Conservation (phyloP, 306 rosid species). For the Dryas drummondii region DNA sequence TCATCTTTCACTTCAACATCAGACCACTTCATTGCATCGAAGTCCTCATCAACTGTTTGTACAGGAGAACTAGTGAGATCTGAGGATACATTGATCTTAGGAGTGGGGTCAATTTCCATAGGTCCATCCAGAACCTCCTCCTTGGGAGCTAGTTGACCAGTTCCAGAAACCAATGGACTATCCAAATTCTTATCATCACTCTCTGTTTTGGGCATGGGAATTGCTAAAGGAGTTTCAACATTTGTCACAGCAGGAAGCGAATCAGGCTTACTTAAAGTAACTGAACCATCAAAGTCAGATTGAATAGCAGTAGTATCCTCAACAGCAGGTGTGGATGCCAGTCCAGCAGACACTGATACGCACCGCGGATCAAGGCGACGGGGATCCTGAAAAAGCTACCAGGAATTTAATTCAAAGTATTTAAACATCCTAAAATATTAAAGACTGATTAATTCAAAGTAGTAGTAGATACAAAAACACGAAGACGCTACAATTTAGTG, state of each 20-base stretch:
- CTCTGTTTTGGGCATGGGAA: conserved; percentile 40
- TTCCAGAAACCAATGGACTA: conserved; percentile 41
- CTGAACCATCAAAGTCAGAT: conserved; percentile 55
- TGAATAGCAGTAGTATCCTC: conserved; percentile 53
- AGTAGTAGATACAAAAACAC: conserved; percentile 9
- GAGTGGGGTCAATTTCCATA: conserved; percentile 37
- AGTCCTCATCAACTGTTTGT: conserved; percentile 50
- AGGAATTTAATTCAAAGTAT: conserved; percentile 19
- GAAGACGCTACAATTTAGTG: conserved; percentile 18
- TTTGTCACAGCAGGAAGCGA: conserved; percentile 35
- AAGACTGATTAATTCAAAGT: background rate
- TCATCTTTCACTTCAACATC: conserved; percentile 48
- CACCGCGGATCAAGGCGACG: conserved; percentile 98
- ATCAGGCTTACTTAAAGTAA: conserved; percentile 48
- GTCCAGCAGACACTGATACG: conserved; percentile 44
- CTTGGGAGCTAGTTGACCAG: conserved; percentile 38
- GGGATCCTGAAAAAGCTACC: conserved; percentile 73
- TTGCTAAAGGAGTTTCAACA: conserved; percentile 42
- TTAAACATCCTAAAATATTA: conserved; percentile 4
- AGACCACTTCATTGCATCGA: conserved; percentile 33
- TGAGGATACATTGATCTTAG: conserved; percentile 40
- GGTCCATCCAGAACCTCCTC: conserved; percentile 52
- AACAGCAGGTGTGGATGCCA: conserved; percentile 37
- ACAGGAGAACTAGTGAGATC: conserved; percentile 47
- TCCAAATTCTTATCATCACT: conserved; percentile 55